phyloP scores from a whole-genome alignment of 2,329 filamentous ascomycete species.

The Aspergillus costaricaensis region DNA sequence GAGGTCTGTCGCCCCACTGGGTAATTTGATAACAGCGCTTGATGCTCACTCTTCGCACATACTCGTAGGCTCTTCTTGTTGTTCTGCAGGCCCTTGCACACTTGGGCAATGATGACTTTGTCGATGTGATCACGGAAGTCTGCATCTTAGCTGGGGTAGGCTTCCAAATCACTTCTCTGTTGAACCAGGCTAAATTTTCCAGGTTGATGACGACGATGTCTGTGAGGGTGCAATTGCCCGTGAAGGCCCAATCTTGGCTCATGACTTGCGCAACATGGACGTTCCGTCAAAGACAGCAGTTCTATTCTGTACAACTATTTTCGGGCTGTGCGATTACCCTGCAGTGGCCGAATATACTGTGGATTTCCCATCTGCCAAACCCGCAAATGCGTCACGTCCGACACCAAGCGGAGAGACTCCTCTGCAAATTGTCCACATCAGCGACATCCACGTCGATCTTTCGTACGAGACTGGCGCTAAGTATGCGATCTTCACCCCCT shows the following conservation, averaged over 20 bases:
- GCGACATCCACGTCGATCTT: slow-evolving; percentile 60
- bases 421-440: slow-evolving; percentile 58
- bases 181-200: background rate
- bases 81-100: slow-evolving; percentile 48
- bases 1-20: slow-evolving; percentile 22
- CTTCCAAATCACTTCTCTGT: background rate
- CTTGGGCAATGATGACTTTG: slow-evolving; percentile 48
- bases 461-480: slow-evolving; percentile 55
- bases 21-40: background rate
- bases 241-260: slow-evolving; percentile 57
- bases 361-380: slow-evolving; percentile 46
- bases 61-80: slow-evolving; percentile 35
- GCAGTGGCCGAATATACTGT: slow-evolving; percentile 47
- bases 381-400: slow-evolving; percentile 36
- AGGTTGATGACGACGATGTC: slow-evolving; percentile 57
- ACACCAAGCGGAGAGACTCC: slow-evolving; percentile 51
- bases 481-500: slow-evolving; percentile 23
- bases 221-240: slow-evolving; percentile 54
- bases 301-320: slow-evolving; percentile 54
- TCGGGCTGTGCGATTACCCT: slow-evolving; percentile 56
- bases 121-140: slow-evolving; percentile 40
- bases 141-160: slow-evolving; percentile 39
- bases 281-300: slow-evolving; percentile 54
- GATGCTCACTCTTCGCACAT: background rate
- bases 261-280: slow-evolving; percentile 51